Evolutionary conservation across 257 asterid species (phyloP).

Genomic region (Misopates orontium): DNA sequence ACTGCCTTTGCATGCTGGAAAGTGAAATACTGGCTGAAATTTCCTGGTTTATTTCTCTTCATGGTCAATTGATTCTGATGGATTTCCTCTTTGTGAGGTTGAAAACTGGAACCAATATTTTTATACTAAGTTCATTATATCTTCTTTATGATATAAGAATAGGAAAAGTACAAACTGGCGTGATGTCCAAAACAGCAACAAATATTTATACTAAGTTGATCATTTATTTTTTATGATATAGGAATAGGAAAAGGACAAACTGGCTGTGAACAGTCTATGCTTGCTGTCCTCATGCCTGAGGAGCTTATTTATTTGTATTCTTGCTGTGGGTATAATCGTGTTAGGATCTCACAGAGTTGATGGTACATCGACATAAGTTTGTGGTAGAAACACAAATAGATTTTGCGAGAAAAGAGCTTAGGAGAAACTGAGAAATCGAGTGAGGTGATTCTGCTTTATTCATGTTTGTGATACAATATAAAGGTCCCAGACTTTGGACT

Average conservation of each 20-base stretch:
- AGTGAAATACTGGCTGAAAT: background rate
- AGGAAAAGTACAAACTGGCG: too few species aligned
- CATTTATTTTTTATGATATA: background rate
- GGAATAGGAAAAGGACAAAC: background rate
- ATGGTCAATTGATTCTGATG: background rate
- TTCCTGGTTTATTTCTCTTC: background rate
- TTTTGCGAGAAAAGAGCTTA: background rate
- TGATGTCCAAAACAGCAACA: too few species aligned
- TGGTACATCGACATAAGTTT: background rate
- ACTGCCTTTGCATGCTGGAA: too few species aligned
- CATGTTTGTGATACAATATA: background rate
- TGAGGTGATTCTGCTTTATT: background rate
- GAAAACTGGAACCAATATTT: background rate
- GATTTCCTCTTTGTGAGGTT: conserved; percentile 13
- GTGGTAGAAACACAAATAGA: background rate
- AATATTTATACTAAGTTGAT: background rate
- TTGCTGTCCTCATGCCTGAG: conserved; percentile 20
- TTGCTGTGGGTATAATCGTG: background rate
- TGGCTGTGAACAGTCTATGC: background rate
- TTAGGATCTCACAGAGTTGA: background rate
- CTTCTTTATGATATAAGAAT: too few species aligned
- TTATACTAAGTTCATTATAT: too few species aligned
- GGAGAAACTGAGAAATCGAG: background rate
- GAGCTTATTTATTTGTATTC: background rate
- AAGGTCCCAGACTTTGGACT: too few species aligned